Evolutionary conservation across 2,329 filamentous ascomycete genomes (phyloP), one percentile per base, ranked within the genome.

Genomic region (Aspergillus fischeri): DNA sequence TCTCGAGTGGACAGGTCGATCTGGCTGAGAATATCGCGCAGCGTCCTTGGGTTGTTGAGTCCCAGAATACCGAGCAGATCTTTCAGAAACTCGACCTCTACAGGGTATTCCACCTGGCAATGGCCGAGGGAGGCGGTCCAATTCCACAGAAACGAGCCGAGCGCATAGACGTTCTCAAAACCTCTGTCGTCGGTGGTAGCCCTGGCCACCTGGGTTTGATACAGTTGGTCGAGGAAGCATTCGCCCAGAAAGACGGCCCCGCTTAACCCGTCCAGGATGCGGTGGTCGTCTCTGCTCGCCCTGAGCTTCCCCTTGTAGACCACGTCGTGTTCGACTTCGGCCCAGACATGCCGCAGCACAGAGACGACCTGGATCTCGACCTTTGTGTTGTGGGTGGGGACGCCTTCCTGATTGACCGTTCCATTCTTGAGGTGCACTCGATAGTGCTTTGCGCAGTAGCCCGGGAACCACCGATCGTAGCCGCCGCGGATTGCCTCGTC

Each of bases 291-390:
- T 6, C 29, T 17, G 11, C 24, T 21, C 6, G 53, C 41, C n/a
- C 28, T 17, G 21, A 20, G 17, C 3, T 48, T 52, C n/a, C 42
- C 41, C 44, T 72, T 71, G 55, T 71, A 71, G 20, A 65, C 49
- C 20, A 67, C 54, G 27, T 70, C 67, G 29, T 73, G 70, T 6
- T 66, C 63, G 3, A 65, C 60, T 45, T 71, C 64, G 1, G 70
- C 66, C 66, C 68, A 70, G 1, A 61, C 64, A 48, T 69, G 65
- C 24, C 60, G 60, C 1, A 71, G 51, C 1, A 65, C 60, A 1
- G 67, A 67, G 6, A 64, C 60, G n/a, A 72, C 65, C 51, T 73
- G 69, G 32, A 73, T 68, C 53, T 73, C 70, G 1, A 68, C 52
- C 44, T 6, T 38, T 14, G 49, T 35, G 3, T 14, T 55, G 14